Evolutionary conservation across 495 filamentous ascomycete species (phyloP), one percentile per base, ranked within the genome.

Genomic region (Trichoderma parareesei): DNA sequence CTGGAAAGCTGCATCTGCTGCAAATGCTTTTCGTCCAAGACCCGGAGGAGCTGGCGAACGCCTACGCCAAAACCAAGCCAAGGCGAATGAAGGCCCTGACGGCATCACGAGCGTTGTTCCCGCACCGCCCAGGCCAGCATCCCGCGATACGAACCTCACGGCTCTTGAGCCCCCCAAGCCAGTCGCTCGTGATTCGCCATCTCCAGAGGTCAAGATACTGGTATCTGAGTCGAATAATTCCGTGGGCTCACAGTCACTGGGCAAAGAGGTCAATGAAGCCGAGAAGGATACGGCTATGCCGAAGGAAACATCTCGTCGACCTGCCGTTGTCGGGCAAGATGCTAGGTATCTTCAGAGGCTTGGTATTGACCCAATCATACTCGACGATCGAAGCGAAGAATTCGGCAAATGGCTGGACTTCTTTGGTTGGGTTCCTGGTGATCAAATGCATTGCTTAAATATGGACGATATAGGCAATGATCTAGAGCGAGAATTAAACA

Each of bases 41-140:
- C 85, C 87, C 16, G 91, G 91, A 40, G 92, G 90, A 63, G 91
- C 90, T 42, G 90, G 84, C 42, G 90, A 93, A 64, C 87, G 88
- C 63, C 74, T 92, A 38, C 75, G 86, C 41, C 82, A 83, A 61
- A 70, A 69, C 33, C 67, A 84, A 63, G 75, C 79, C 66, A 84
- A 90, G 67, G 77, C 70, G 16, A 73, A 70, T 20, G 81, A 84
- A 33, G 91, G 88, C 40, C 87, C 90, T 7, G 92, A 97, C 79
- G 92, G 92, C 6, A 93, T 97, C 65, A 94, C 88, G 3, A 84
- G 87, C 43, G 92, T 97, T 60, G 86, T 96, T 13, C 91, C 90
- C 5, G 89, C 91, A 1, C 90, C 91, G 4, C 86, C 72, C 3
- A 74, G 75, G 43, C 76, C 76, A n/a, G 66, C 66, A 48, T 73